Base-by-base conservation (phyloP, 108 stramenopile genomes). In the Pseudonitzschia delicatissima region DNA sequence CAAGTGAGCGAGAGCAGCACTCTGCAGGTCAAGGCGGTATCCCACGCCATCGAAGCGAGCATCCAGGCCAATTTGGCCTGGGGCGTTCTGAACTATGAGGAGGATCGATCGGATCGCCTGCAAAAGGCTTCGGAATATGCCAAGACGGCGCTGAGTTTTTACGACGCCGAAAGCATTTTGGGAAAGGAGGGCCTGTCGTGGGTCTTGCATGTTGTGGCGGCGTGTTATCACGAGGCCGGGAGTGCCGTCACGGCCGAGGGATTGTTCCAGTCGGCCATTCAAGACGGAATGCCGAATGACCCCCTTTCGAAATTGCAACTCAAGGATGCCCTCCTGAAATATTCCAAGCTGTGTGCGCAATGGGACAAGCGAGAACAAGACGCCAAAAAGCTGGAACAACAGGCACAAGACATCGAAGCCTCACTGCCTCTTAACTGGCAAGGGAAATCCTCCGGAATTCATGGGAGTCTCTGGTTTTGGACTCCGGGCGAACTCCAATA, bases 201-300 rank as follows among this genome's bases (percentile, higher is more conserved):
- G 3, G 76, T 82, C 0, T 69, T 93, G 26, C 59, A 76, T 37
- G 62, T 90, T 17, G 81, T 86, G 13, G 92, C 90, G 20, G 29
- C 67, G 3, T 94, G 92, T 45, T 90, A 87, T 75, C 82, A 79
- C 23, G 42, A 66, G 49, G 84, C 87, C 6, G 90, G 83, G 29
- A 72, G 76, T 26, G 86, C 92, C 27, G 87, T 94, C 26, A 94
- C 90, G 5, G 78, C 92, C 25, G 92, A 94, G 68, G 92, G 92
- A 37, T 51, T 94, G 33, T 87, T 91, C 39, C 86, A 87, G 77
- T 82, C 86, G 18, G 87, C 92, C 28, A 65, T 78, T 12, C 45
- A 79, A 49, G 42, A 77, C 72, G 25, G 27, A 1, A 20, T 65
- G 25, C 65, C 55, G 17, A 4, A 25, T 15, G 37, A 69, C 15